Base-by-base conservation (phyloP, 2,329 filamentous ascomycete genomes). In the Hypoxylon rubiginosum region DNA sequence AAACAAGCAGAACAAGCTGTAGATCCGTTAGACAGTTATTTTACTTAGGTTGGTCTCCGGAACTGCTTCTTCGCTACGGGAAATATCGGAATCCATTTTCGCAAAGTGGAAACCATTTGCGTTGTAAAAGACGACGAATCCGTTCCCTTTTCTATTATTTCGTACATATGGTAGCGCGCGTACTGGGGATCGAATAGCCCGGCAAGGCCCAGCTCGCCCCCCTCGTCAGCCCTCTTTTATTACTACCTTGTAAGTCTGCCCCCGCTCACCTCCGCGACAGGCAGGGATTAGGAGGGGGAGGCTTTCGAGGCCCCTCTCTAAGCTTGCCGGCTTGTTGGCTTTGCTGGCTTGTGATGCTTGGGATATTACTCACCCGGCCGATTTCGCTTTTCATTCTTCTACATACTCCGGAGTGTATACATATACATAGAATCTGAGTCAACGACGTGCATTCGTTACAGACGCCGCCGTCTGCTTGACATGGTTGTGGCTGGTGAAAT, bases 201-300 rank as follows among this genome's bases (percentile, higher is more conserved):
- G n/a, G n/a, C n/a, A n/a, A n/a, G n/a, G n/a, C n/a, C n/a, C n/a
- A 36, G 43, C 36, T 58, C 57, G 58, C 63, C 62, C 63, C 60
- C 43, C 21, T 59, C 54, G 50, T 69, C 67, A 69, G 67, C 67
- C 67, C 48, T 67, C 36, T 67, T 45, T 61, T 62, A 62, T 58
- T 58, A 64, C n/a, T n/a, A n/a, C n/a, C n/a, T n/a, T n/a, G n/a
- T n/a, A n/a, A 66, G 61, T 64, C 71, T 65, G 71, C 71, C 69
- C 72, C 71, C n/a, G 71, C 71, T 66, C 57, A 54, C 68, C 67
- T 66, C 67, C 63, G 17, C 48, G 58, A 62, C 67, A 30, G 36
- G 46, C 67, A 68, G 50, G 69, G 63, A 67, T 64, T 24, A 62
- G 50, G 54, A 62, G 41, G 61, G 60, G 64, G 30, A 53, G 13